Conservation (phyloP, 306 rosid genomes). For the Heteromeles arbutifolia region DNA sequence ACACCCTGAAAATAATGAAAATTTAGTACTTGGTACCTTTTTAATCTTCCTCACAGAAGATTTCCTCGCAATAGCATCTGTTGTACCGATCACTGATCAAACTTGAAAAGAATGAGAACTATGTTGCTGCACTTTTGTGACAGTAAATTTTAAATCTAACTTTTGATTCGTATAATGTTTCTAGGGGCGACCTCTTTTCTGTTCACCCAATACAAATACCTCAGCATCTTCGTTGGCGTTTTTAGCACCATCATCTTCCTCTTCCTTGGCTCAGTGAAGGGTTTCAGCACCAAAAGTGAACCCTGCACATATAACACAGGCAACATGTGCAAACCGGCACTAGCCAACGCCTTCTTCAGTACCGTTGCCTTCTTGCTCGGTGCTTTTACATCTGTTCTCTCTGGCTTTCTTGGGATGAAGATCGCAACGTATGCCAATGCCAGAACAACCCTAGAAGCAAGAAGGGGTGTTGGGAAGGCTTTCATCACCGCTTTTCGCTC, state of each 20-base stretch:
- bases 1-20: not conserved
- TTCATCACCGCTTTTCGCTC: conserved; percentile 51
- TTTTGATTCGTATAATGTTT: conserved; percentile 16
- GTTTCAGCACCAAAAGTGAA: conserved; percentile 58
- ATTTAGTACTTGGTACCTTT: not conserved
- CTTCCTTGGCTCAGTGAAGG: conserved; percentile 67
- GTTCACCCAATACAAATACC: conserved; percentile 53
- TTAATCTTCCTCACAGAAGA: not conserved
- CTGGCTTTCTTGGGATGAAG: conserved; percentile 67
- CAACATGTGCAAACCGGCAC: conserved; percentile 59
- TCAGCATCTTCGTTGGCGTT: conserved; percentile 45
- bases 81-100: not conserved
- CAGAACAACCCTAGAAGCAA: conserved; percentile 58
- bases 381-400: conserved; percentile 52
- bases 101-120: not conserved
- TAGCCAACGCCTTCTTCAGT: conserved; percentile 54
- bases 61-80: not conserved
- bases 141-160: not conserved
- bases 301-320: conserved; percentile 61
- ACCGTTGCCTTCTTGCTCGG: conserved; percentile 65
- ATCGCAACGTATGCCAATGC: conserved; percentile 72
- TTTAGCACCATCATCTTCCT: conserved; percentile 48
- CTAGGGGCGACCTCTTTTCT: conserved; percentile 67
- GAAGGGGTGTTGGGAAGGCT: conserved; percentile 58
- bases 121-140: conserved; percentile 1